A percentile compares a stretch with the other conserved stretches of the same genome.
These are phyloP conservation scores for Daldinia vernicosa DNA, from an alignment of 495 filamentous ascomycete species.

Conservation along the genomic window DNA sequence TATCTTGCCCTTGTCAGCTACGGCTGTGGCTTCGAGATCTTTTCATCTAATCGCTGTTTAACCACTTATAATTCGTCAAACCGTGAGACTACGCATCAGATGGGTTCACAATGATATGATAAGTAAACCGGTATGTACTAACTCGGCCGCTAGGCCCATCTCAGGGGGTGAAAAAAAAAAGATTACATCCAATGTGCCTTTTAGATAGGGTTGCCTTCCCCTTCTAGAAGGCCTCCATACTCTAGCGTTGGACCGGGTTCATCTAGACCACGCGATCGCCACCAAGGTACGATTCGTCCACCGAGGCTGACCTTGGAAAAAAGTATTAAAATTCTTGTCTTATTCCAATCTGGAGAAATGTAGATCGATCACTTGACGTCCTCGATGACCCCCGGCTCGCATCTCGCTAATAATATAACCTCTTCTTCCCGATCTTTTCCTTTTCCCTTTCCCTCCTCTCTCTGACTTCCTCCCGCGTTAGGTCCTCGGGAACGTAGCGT, in stretches of 20 bases:
- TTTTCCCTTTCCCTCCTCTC: conserved; percentile 4
- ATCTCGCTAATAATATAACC: conserved; percentile 28
- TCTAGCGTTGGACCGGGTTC: conserved; percentile 38
- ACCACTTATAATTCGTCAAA: conserved; percentile 25
- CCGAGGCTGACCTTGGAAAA: conserved; percentile 41
- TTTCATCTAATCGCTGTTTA: conserved; percentile 12
- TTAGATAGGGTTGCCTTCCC: conserved; percentile 45
- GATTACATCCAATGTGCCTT: not conserved
- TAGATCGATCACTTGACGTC: conserved; percentile 29
- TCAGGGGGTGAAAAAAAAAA: not conserved
- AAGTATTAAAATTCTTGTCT: conserved; percentile 37
- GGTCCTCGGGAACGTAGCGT: conserved; percentile 29
- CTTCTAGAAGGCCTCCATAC: conserved; percentile 43
- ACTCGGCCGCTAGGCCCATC: not conserved
- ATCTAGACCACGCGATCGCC: conserved; percentile 40
- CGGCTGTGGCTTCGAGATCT: conserved; percentile 20
- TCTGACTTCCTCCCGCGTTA: conserved; percentile 22
- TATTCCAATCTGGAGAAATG: conserved; percentile 27
- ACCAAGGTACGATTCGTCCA: conserved; percentile 28
- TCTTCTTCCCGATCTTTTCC: conserved; percentile 14
- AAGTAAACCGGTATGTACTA: not conserved
- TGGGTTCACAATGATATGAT: not conserved
- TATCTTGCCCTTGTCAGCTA: conserved; percentile 18
- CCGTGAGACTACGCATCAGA: conserved; percentile 22
- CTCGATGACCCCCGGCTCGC: conserved; percentile 1